Evolutionary conservation across 192 early-diverging fungal genomes (phyloP), one percentile per base, ranked within the genome.

Genomic region (Coemansia sp.): DNA sequence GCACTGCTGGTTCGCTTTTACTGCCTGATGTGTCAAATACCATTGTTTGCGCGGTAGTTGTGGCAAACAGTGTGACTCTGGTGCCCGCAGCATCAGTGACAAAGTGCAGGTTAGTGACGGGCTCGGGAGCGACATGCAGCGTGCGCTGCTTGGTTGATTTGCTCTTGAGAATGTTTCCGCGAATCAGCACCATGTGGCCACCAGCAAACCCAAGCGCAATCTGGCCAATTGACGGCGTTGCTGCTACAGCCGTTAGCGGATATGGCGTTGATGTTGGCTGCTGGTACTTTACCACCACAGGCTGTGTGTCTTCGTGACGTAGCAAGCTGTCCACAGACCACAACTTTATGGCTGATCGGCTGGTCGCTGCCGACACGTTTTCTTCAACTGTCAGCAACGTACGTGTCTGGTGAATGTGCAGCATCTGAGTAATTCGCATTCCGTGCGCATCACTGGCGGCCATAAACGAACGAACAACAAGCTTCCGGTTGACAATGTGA

Each of bases 191-290:
- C 0, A 96, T 94, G 3, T 91, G 87, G 11, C 97, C 97, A 66
- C 94, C 95, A 21, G 93, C 92, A 60, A 98, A 81, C 3, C 95
- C 97, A 35, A 97, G 79, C 12, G 97, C 97, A 12, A 95, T 82
- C 75, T 96, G 97, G 5, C 90, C 89, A 7, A 94, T 62, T 10
- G 86, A 85, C 47, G 93, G 91, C 17, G 69, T 72, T 0, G 69
- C 68, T 3, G 73, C 66, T 0, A 82, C 70, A 1, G 75, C 76
- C 1, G 79, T 80, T 21, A 83, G 66, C 49, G 75, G 82, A 41
- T 79, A 70, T 17, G 84, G 76, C 29, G 60, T 75, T 14, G 65
- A 48, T 24, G 50, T 68, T 24, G 69, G 70, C 48, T 65, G 66
- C 60, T 76, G 73, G 27, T 71, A 74, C 23, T 72, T 66, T 4